Percentiles rank a stretch among this genome's conserved stretches.
Evolutionary conservation across 257 asterid species (phyloP).

Genomic region (Penstemon barbatus): DNA sequence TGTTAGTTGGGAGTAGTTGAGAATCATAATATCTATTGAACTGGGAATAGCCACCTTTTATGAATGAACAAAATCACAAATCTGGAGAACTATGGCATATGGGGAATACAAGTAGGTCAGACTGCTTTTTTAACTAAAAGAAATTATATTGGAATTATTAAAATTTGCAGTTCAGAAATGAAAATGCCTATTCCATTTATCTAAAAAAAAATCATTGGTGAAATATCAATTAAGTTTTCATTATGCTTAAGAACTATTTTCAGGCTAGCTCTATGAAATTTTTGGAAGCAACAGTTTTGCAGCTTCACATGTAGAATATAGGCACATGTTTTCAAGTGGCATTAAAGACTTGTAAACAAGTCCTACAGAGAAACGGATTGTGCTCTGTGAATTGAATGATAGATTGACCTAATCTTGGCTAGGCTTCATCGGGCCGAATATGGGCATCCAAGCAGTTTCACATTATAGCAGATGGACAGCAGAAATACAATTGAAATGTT

Average conservation of each 20-base stretch:
- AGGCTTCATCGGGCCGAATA: not conserved
- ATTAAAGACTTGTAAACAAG: not conserved
- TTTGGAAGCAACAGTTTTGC: not conserved
- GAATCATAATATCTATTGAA: not conserved
- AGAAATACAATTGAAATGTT: not conserved
- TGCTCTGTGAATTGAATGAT: not conserved
- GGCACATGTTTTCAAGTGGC: not conserved
- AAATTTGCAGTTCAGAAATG: no score
- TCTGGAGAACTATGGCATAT: no score
- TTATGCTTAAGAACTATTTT: not conserved
- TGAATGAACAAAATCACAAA: not conserved
- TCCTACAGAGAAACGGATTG: not conserved
- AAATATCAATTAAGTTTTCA: not conserved
- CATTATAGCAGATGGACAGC: not conserved
- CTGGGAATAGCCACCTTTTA: not conserved
- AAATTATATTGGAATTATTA: no score
- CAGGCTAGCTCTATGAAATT: not conserved
- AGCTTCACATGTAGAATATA: not conserved
- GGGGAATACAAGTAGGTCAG: no score
- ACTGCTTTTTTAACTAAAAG: no score
- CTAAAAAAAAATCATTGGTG: not conserved
- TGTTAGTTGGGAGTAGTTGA: not conserved
- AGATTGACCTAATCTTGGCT: not conserved
- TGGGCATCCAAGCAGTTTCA: conserved; percentile 11
- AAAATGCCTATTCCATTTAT: not conserved